phyloP scores from a whole-genome alignment of 73 alveolate genomes.

The Uronychia binucleata region DNA sequence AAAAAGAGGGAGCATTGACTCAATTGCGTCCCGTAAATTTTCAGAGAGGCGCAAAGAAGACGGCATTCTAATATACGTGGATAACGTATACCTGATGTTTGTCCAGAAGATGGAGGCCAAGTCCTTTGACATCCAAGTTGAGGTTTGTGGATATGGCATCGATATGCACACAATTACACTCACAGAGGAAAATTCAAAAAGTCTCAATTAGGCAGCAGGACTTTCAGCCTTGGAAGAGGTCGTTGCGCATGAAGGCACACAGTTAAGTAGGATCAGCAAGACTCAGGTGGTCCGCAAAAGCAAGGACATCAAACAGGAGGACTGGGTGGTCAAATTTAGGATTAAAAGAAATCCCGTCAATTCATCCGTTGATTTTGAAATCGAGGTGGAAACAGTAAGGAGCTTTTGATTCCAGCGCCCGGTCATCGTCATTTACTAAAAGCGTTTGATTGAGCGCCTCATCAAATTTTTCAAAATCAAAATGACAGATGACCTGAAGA shows the following conservation, averaged over 20 bases:
- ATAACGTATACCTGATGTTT: not conserved
- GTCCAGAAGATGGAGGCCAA: not conserved
- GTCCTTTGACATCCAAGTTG: not conserved
- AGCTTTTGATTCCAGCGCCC: not conserved
- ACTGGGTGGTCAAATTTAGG: not conserved
- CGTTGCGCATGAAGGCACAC: too few relatives aligned
- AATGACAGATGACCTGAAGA: slow-evolving; percentile 12
- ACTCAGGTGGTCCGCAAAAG: not conserved
- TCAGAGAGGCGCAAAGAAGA: not conserved
- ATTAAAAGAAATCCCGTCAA: not conserved
- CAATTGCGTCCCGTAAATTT: too few relatives aligned
- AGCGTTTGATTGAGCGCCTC: not conserved
- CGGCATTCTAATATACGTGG: not conserved
- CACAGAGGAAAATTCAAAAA: not conserved
- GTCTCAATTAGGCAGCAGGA: too few relatives aligned
- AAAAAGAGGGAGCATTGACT: too few relatives aligned
- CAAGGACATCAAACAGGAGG: not conserved
- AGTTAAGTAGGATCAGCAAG: too few relatives aligned
- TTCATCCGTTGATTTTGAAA: not conserved
- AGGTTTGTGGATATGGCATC: not conserved
- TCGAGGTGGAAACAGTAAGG: not conserved
- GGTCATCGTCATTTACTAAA: not conserved
- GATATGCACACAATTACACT: not conserved
- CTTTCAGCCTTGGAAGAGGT: too few relatives aligned
- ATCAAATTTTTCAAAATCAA: not conserved